Evolutionary conservation across 2,329 filamentous ascomycete species (phyloP).

Genomic region (Rosellinia necatrix): DNA sequence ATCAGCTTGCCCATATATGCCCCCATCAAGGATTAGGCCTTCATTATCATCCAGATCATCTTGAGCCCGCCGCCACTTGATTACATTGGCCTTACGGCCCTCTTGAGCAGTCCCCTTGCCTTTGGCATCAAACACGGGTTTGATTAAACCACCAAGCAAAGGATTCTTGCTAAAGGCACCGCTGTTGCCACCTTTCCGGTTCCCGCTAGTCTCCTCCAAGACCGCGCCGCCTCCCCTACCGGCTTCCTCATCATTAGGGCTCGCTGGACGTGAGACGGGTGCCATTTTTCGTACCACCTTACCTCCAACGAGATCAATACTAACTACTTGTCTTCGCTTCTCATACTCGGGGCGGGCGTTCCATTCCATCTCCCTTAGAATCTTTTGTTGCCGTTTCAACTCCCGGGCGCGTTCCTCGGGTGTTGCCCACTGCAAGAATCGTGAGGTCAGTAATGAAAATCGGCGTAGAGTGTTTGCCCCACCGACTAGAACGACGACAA

Average conservation of each 20-base stretch:
- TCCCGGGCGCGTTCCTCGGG: constrained; percentile 82
- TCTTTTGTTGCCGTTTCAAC: constrained; percentile 82
- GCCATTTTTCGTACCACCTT: constrained; percentile 77
- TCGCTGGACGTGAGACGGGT: constrained; percentile 61
- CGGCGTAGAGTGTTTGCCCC: too few species aligned
- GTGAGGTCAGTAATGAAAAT: neutral
- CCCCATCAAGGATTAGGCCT: constrained; percentile 46
- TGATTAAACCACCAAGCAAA: constrained; percentile 66
- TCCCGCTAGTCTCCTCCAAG: constrained; percentile 44
- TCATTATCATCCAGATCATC: constrained; percentile 65
- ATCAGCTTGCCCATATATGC: constrained; percentile 11
- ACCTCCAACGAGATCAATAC: constrained; percentile 78
- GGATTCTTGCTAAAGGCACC: constrained; percentile 73
- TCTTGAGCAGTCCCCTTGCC: constrained; percentile 53
- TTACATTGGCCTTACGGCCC: constrained; percentile 49
- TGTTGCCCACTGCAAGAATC: constrained; percentile 68
- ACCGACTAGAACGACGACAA: too few species aligned
- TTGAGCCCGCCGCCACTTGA: constrained; percentile 64
- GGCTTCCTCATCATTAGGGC: constrained; percentile 53
- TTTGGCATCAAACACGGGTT: constrained; percentile 62
- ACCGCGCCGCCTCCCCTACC: constrained; percentile 25
- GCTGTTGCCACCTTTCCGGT: constrained; percentile 44
- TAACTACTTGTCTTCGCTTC: constrained; percentile 82
- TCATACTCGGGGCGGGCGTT: constrained; percentile 84
- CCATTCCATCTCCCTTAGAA: constrained; percentile 85